phyloP scores from a whole-genome alignment of 2,329 filamentous ascomycete genomes.

The Coniochaeta ligniaria region DNA sequence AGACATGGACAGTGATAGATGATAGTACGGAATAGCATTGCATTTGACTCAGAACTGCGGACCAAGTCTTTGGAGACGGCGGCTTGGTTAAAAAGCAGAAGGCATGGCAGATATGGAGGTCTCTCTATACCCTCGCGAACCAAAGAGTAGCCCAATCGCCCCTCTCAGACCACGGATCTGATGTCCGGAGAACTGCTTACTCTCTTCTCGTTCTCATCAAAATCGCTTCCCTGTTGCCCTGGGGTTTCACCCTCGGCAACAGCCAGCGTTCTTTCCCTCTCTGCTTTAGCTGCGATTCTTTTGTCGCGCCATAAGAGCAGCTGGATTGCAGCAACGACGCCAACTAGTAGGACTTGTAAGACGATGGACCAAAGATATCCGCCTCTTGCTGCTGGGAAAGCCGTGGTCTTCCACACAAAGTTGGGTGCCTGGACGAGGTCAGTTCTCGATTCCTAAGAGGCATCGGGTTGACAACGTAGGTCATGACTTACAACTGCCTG shows the following conservation, averaged over 20 bases:
- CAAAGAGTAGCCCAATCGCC: not conserved
- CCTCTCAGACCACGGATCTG: not conserved
- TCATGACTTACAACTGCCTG: conserved; percentile 11
- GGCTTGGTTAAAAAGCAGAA: not conserved
- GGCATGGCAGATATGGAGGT: not conserved
- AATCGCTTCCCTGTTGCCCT: not conserved
- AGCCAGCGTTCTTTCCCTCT: not conserved
- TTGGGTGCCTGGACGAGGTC: conserved; percentile 21
- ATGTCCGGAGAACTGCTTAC: not conserved
- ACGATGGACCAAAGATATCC: conserved; percentile 28
- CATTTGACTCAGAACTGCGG: not conserved
- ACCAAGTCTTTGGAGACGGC: too few relatives aligned
- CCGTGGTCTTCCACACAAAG: conserved; percentile 32
- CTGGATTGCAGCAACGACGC: conserved; percentile 19
- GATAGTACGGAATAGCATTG: not conserved
- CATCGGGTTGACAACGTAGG: not conserved
- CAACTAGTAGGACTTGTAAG: conserved; percentile 23
- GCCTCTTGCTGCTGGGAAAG: conserved; percentile 26
- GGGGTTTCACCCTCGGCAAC: not conserved
- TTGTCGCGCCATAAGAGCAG: conserved; percentile 20
- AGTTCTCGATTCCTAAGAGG: not conserved
- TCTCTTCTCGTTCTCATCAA: not conserved
- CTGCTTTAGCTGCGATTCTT: conserved; percentile 4
- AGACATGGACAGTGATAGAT: not conserved
- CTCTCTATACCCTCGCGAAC: not conserved